Evolutionary conservation across 2,329 filamentous ascomycete genomes (phyloP).

Genomic region (Epichloe uncinata): DNA sequence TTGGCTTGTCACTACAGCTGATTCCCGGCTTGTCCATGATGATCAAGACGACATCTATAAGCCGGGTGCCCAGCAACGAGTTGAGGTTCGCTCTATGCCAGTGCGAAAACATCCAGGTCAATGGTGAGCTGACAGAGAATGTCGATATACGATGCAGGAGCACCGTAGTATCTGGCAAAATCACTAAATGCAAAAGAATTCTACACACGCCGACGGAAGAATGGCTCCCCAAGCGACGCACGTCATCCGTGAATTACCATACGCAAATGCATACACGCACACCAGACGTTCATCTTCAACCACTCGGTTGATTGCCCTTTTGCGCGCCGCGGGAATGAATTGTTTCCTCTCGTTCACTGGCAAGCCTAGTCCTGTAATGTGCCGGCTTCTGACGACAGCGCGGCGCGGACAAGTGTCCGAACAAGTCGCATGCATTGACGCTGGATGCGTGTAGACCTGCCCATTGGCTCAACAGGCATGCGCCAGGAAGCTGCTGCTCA

Average conservation of each 20-base stretch:
- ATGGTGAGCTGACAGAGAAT: slow-evolving; percentile 31
- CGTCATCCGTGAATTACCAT: no score
- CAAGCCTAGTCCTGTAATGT: no score
- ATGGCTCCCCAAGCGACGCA: neutral
- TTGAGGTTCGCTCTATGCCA: slow-evolving; percentile 36
- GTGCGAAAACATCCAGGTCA: slow-evolving; percentile 41
- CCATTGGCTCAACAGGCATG: no score
- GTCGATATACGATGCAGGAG: slow-evolving; percentile 29
- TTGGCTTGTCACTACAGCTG: slow-evolving; percentile 42
- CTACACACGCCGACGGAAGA: neutral
- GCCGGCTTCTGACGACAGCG: no score
- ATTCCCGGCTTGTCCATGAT: slow-evolving; percentile 41
- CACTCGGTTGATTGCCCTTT: neutral
- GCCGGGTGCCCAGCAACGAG: slow-evolving; percentile 44
- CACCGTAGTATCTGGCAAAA: slow-evolving; percentile 24
- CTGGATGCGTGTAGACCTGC: no score
- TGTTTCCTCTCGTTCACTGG: no score
- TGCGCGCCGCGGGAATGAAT: neutral
- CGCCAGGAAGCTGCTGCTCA: no score
- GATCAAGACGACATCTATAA: slow-evolving; percentile 42
- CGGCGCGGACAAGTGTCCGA: no score
- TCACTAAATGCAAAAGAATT: neutral
- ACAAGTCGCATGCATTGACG: no score
- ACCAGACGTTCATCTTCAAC: no score
- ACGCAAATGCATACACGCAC: no score